A percentile compares a stretch with the other conserved stretches of the same genome.
Conservation (phyloP, 2,329 filamentous ascomycete genomes). For the Byssochlamys sp. region DNA sequence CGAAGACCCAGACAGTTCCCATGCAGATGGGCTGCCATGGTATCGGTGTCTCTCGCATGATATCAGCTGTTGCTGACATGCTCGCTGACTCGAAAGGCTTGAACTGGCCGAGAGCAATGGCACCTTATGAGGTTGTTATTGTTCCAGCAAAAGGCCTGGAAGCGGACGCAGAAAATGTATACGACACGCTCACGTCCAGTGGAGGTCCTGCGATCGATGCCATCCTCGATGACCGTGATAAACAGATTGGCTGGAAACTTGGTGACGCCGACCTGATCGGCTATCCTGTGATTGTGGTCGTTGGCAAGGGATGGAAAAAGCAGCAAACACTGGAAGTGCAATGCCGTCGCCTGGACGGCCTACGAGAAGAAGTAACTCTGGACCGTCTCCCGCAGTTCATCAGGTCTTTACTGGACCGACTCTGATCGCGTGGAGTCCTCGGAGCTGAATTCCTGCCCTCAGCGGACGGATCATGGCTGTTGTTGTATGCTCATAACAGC, state of each 20-base stretch:
- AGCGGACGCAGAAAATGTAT: conserved; percentile 49
- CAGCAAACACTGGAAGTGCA: conserved; percentile 63
- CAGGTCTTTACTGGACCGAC: conserved; percentile 37
- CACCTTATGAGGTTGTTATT: conserved; percentile 70
- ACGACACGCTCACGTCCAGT: conserved; percentile 47
- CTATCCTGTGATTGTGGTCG: conserved; percentile 70
- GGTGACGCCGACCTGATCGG: conserved; percentile 82
- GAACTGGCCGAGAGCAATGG: conserved; percentile 78
- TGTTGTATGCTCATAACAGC: neutral
- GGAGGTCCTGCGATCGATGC: conserved; percentile 44
- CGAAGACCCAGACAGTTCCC: conserved; percentile 36
- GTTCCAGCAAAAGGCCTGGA: conserved; percentile 44
- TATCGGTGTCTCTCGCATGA: conserved; percentile 82
- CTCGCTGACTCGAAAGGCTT: conserved; percentile 63
- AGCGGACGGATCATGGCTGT: neutral
- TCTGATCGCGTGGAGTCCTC: conserved; percentile 33
- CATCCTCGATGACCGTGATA: conserved; percentile 63
- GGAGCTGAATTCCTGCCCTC: no score
- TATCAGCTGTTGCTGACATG: conserved; percentile 73
- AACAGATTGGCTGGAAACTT: conserved; percentile 71
- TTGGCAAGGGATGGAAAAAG: conserved; percentile 61
- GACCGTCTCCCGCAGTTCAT: conserved; percentile 42
- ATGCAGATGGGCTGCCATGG: conserved; percentile 96
- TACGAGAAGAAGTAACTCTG: conserved; percentile 51
- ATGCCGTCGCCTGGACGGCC: conserved; percentile 53